Percentiles rank a stretch among this genome's conserved stretches.
Conservation (phyloP, 1,139 yeast genomes). For the Suhomyces guaymorum region DNA sequence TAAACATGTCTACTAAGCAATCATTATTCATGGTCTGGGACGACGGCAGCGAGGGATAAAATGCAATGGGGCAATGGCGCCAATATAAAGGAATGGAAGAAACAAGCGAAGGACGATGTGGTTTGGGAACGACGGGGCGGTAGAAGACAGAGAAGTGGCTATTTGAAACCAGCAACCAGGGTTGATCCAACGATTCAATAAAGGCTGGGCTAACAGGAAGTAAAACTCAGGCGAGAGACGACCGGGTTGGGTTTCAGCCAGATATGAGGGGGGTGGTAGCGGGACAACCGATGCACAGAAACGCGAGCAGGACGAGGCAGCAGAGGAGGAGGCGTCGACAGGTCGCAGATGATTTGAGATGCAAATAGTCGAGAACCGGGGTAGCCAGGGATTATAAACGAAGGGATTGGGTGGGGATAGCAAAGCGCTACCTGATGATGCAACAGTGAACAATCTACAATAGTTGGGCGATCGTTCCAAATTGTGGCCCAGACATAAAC, state of each 20-base stretch:
- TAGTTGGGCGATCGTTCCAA: neutral
- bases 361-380: too few species aligned
- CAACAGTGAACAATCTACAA: neutral
- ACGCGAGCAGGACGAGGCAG: constrained; percentile 1
- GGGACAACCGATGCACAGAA: constrained; percentile 11
- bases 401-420: neutral
- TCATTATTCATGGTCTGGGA: constrained; percentile 1
- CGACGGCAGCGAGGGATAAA: too few species aligned
- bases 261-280: constrained; percentile 10
- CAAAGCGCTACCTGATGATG: neutral
- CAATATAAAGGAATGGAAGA: neutral
- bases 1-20: constrained; percentile 4
- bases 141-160: too few species aligned
- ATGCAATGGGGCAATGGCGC: neutral
- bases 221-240: too few species aligned
- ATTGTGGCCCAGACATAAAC: constrained; percentile 8
- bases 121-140: neutral
- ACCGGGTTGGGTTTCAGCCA: constrained; percentile 10
- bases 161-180: too few species aligned
- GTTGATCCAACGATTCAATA: too few species aligned
- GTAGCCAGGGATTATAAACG: neutral
- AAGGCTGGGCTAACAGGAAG: too few species aligned
- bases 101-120: neutral
- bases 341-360: too few species aligned
- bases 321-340: too few species aligned